Evolutionary conservation across 305 asterid genomes (phyloP).

Genomic region (Fraxinus sp.): DNA sequence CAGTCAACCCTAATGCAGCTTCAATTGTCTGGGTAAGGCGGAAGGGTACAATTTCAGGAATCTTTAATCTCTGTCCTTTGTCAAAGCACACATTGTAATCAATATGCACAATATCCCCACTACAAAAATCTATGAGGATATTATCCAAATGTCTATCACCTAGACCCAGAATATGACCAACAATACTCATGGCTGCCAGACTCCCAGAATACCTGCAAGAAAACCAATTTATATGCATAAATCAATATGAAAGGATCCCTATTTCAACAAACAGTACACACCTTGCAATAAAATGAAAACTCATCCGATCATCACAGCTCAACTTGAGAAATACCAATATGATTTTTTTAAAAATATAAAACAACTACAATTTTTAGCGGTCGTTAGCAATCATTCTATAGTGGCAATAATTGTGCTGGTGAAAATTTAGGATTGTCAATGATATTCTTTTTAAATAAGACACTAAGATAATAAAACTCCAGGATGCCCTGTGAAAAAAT

Average conservation of each 20-base stretch:
- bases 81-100: slow-evolving; percentile 99
- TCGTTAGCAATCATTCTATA: background rate
- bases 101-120: slow-evolving; percentile 93
- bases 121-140: slow-evolving; percentile 87
- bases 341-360: background rate
- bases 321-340: slow-evolving; percentile 23
- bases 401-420: background rate
- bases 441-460: background rate
- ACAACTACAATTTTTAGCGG: background rate
- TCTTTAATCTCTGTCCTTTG: slow-evolving; percentile 92
- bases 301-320: slow-evolving; percentile 22
- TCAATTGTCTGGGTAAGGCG: slow-evolving; percentile 98
- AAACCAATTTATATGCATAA: slow-evolving; percentile 20
- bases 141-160: slow-evolving; percentile 99
- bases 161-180: slow-evolving; percentile 90
- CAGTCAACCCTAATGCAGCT: slow-evolving; percentile 94
- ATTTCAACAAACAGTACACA: background rate
- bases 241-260: slow-evolving; percentile 3
- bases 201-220: slow-evolving; percentile 90
- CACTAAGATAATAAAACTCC: background rate
- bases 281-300: slow-evolving; percentile 15
- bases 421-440: background rate
- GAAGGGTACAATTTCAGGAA: slow-evolving; percentile 99
- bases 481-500: background rate
- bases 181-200: slow-evolving; percentile 95